These are phyloP conservation scores for Mrakia blollopis DNA, from an alignment of 768 basidiomycete genomes.

Conservation along the genomic window DNA sequence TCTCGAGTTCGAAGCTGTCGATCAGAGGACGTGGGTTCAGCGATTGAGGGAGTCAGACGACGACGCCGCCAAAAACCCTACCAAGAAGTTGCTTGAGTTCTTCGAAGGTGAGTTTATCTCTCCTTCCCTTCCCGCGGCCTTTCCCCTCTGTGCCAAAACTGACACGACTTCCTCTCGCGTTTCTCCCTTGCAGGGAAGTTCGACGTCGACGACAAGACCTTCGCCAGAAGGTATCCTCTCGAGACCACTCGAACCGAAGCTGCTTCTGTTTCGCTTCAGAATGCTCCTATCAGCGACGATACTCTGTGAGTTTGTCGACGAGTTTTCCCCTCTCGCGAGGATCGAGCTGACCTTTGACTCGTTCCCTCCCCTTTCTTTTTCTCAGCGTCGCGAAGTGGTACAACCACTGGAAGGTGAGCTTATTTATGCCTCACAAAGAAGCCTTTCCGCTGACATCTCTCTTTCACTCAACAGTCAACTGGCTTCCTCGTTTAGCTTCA, in stretches of 20 bases:
- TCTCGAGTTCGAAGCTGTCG: slow-evolving; percentile 48
- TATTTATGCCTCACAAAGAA: not conserved
- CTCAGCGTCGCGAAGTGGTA: not conserved
- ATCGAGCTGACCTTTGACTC: not conserved
- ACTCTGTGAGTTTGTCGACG: not conserved
- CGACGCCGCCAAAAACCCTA: slow-evolving; percentile 48
- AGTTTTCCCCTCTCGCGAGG: not conserved
- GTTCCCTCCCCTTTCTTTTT: not conserved
- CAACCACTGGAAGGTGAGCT: not conserved
- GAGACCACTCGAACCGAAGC: slow-evolving; percentile 37
- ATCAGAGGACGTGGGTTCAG: slow-evolving; percentile 46
- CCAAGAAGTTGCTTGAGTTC: slow-evolving; percentile 48
- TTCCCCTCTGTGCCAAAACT: not conserved
- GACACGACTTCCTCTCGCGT: slow-evolving; percentile 2
- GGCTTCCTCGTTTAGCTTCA: not conserved
- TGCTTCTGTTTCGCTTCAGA: slow-evolving; percentile 15
- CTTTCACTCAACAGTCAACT: not conserved
- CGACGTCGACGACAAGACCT: slow-evolving; percentile 37
- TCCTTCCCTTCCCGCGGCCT: not conserved
- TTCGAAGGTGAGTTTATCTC: slow-evolving; percentile 11
- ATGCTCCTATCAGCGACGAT: not conserved
- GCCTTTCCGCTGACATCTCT: not conserved
- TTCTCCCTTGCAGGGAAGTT: slow-evolving; percentile 48
- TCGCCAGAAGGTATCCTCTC: slow-evolving; percentile 16
- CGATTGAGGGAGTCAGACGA: slow-evolving; percentile 45